phyloP scores from a whole-genome alignment of 768 basidiomycete species.

The Auriculariales sp. region DNA sequence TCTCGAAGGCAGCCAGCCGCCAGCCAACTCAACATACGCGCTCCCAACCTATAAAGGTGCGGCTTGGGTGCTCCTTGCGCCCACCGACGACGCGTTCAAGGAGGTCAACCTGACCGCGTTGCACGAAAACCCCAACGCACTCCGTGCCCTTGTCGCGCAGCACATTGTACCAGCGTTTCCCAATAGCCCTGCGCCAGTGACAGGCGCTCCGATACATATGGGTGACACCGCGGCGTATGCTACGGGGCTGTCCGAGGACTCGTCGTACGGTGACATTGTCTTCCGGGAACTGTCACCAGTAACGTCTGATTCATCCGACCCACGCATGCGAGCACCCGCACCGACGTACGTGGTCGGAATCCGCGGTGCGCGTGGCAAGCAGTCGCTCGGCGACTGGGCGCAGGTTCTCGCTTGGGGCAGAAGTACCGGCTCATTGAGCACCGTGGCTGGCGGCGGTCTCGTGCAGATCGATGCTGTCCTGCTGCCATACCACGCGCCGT shows the following conservation, averaged over 20 bases:
- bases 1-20: slow-evolving; percentile 69
- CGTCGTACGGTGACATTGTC: slow-evolving; percentile 69
- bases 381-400: slow-evolving; percentile 48
- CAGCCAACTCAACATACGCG: slow-evolving; percentile 54
- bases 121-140: slow-evolving; percentile 36
- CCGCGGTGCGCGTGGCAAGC: slow-evolving; percentile 55
- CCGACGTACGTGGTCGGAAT: slow-evolving; percentile 47
- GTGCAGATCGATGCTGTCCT: slow-evolving; percentile 76
- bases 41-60: slow-evolving; percentile 29
- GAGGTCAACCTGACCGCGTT: slow-evolving; percentile 65
- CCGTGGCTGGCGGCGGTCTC: slow-evolving; percentile 69
- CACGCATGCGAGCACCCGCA: slow-evolving; percentile 24
- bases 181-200: slow-evolving; percentile 9
- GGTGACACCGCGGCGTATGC: slow-evolving; percentile 58
- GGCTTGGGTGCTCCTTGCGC: slow-evolving; percentile 84
- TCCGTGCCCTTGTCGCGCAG: slow-evolving; percentile 54
- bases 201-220: slow-evolving; percentile 40
- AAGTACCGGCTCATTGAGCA: slow-evolving; percentile 40
- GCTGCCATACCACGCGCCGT: slow-evolving; percentile 72
- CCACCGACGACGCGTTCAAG: slow-evolving; percentile 86
- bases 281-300: slow-evolving; percentile 48
- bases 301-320: slow-evolving; percentile 14
- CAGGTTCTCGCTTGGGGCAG: slow-evolving; percentile 61
- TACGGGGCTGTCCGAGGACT: slow-evolving; percentile 55
- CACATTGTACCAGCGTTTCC: slow-evolving; percentile 48